Evolutionary conservation across 116 monocot species (phyloP).

Genomic region (Phalaenopsis hybrid): DNA sequence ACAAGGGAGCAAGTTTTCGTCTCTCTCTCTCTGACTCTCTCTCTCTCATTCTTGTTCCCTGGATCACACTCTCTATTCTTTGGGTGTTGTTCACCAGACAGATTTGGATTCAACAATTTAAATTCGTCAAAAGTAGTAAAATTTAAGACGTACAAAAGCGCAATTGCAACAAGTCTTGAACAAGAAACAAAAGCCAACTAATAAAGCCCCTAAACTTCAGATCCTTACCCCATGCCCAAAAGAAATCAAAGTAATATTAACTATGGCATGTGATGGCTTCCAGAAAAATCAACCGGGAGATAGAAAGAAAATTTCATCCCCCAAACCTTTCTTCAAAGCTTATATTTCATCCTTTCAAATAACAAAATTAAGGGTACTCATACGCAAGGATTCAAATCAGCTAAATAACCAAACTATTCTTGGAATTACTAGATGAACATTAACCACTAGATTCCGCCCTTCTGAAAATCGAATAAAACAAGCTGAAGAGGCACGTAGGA

Average conservation of each 20-base stretch:
- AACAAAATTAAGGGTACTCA: background rate
- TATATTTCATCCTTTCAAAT: background rate
- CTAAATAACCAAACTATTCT: background rate
- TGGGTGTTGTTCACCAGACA: too few species aligned
- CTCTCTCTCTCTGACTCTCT: too few species aligned
- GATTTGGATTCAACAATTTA: background rate
- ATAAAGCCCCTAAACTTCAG: background rate
- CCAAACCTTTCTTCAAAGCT: background rate
- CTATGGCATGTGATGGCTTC: background rate
- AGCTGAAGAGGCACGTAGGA: background rate
- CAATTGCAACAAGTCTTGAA: background rate
- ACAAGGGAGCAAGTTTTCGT: too few species aligned
- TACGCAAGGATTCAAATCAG: background rate
- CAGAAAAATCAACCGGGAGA: background rate
- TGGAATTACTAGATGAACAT: background rate
- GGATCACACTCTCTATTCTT: too few species aligned
- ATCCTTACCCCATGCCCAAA: background rate
- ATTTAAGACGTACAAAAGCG: background rate
- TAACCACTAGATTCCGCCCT: background rate
- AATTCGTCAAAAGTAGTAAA: background rate
- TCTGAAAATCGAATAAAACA: background rate
- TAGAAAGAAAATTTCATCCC: background rate
- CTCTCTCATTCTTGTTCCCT: too few species aligned
- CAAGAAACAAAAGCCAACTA: background rate
- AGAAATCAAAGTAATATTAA: background rate